A percentile compares a stretch with the other conserved stretches of the same genome.
Evolutionary conservation across 805 yeast genomes (phyloP).

Genomic region (Starmerella tilneyi): DNA sequence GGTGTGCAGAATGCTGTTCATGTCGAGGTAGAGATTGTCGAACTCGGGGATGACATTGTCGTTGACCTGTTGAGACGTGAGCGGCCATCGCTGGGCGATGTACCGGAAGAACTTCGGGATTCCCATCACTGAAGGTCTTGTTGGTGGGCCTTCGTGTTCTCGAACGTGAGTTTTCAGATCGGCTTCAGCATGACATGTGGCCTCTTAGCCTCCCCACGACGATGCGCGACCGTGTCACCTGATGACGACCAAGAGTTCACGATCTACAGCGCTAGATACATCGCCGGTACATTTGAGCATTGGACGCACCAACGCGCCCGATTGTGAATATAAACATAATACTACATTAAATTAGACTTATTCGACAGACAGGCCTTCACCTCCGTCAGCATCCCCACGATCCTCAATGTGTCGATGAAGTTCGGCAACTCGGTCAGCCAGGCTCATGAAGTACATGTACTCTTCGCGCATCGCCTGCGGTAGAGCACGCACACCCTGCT

Average conservation of each 20-base stretch:
- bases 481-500: slow-evolving; percentile 17
- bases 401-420: slow-evolving; percentile 42
- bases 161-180: no score
- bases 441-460: slow-evolving; percentile 57
- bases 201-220: no score
- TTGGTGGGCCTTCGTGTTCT: no score
- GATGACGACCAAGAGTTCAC: no score
- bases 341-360: not conserved
- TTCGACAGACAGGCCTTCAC: slow-evolving; percentile 9
- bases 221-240: no score
- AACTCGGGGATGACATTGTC: slow-evolving; percentile 82
- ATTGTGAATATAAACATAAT: no score
- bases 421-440: slow-evolving; percentile 63
- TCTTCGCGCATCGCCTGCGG: slow-evolving; percentile 40
- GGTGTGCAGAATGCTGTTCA: slow-evolving; percentile 89
- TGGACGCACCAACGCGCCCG: no score
- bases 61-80: slow-evolving; percentile 75
- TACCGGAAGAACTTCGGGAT: slow-evolving; percentile 94
- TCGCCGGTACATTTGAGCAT: no score
- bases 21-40: slow-evolving; percentile 88
- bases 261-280: no score
- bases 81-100: slow-evolving; percentile 98
- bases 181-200: no score
- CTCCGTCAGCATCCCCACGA: slow-evolving; percentile 15
- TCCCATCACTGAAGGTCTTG: slow-evolving; percentile 43